phyloP scores from a whole-genome alignment of 768 basidiomycete genomes.

The Mycena amicta region DNA sequence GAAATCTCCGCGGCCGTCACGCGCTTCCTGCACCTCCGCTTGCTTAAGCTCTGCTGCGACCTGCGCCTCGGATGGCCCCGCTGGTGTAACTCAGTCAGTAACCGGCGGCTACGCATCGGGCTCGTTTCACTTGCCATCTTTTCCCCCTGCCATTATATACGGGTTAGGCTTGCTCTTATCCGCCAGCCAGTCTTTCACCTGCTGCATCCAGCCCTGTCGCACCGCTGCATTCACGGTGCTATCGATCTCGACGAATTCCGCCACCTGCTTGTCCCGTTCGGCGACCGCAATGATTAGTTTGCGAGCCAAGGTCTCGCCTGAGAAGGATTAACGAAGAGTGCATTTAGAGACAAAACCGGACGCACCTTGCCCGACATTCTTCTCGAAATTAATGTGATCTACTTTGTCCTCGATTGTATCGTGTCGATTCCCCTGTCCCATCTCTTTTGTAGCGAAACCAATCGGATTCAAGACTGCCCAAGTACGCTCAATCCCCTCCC shows the following conservation, averaged over 20 bases:
- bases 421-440: slow-evolving; percentile 24
- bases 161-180: slow-evolving; percentile 8
- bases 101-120: not conserved
- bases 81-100: not conserved
- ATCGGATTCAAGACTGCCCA: slow-evolving; percentile 31
- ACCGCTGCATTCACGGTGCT: not conserved
- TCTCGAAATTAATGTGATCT: slow-evolving; percentile 22
- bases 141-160: not conserved
- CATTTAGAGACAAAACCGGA: not conserved
- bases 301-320: not conserved
- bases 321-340: not conserved
- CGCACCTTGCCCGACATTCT: slow-evolving; percentile 10
- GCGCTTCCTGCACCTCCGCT: slow-evolving; percentile 1
- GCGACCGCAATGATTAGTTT: too few species aligned
- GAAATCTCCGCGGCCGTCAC: not conserved
- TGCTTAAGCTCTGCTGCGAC: not conserved
- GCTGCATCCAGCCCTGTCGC: not conserved
- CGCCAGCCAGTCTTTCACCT: too few species aligned
- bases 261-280: not conserved
- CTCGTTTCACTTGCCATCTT: not conserved
- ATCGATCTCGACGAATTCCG: slow-evolving; percentile 4
- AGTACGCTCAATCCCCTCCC: slow-evolving; percentile 21
- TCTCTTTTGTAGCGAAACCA: slow-evolving; percentile 31
- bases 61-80: too few species aligned
- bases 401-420: slow-evolving; percentile 30